phyloP scores from a whole-genome alignment of 371 early-diverging fungal species.

The Syncephalastrum contaminatum region DNA sequence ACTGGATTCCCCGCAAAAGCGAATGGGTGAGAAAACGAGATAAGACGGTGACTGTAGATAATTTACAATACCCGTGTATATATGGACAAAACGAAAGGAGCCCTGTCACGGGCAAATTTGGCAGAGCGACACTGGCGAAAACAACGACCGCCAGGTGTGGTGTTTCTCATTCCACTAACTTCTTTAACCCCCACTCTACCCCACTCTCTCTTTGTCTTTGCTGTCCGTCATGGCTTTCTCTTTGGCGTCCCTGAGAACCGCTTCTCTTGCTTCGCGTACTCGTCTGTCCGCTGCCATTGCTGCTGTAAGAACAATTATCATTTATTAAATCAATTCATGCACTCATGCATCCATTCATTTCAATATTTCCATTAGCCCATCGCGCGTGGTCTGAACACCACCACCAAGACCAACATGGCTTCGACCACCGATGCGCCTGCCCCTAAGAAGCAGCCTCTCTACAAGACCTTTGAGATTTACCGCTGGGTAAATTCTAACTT shows the following conservation, averaged over 20 bases:
- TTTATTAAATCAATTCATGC: no score
- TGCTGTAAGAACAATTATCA: slow-evolving; percentile 20
- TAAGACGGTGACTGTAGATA: no score
- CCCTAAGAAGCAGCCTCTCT: slow-evolving; percentile 48
- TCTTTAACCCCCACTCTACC: slow-evolving; percentile 5
- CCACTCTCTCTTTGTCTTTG: slow-evolving; percentile 7
- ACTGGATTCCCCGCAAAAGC: no score
- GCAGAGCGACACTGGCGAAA: no score
- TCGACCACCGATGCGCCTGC: slow-evolving; percentile 25
- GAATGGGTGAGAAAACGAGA: no score
- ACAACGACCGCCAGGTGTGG: no score
- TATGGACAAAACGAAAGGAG: no score
- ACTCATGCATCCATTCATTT: slow-evolving; percentile 1
- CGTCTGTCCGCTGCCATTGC: slow-evolving; percentile 19
- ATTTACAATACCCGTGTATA: no score
- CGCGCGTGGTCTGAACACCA: slow-evolving; percentile 38
- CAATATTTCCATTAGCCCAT: slow-evolving; percentile 27
- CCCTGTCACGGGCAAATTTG: no score
- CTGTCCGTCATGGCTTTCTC: slow-evolving; percentile 17
- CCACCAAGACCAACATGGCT: slow-evolving; percentile 36
- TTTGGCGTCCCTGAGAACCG: slow-evolving; percentile 18
- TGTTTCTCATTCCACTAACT: background rate
- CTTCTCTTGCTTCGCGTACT: slow-evolving; percentile 11
- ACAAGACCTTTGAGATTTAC: slow-evolving; percentile 84
- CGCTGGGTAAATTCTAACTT: slow-evolving; percentile 65